Conservation (phyloP, 2,329 filamentous ascomycete genomes). For the Colletotrichum sp. region DNA sequence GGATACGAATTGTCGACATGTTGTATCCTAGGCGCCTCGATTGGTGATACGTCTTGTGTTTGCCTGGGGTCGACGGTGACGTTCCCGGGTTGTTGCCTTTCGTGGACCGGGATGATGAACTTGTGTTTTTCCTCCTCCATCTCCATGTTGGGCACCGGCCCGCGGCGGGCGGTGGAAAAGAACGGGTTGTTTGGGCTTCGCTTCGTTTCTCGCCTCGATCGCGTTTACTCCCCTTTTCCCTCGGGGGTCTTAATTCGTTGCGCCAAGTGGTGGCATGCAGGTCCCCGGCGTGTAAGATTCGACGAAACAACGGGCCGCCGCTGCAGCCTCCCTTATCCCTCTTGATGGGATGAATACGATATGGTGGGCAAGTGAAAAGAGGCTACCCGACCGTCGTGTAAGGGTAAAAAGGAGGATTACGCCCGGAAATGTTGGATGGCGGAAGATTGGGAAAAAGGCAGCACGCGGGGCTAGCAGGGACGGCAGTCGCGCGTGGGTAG, state of each 20-base stretch:
- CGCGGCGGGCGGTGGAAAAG: neutral
- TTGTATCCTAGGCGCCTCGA: conserved; percentile 6
- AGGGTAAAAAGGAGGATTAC: neutral
- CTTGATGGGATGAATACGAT: neutral
- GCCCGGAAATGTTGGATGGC: neutral
- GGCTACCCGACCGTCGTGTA: neutral
- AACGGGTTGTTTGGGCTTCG: neutral
- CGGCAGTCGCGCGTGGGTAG: conserved; percentile 9
- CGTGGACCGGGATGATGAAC: conserved; percentile 17
- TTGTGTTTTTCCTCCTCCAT: conserved; percentile 21
- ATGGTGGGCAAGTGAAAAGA: neutral
- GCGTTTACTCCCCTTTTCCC: neutral
- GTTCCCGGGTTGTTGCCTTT: conserved; percentile 2
- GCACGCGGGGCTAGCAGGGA: neutral
- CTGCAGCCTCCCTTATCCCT: neutral
- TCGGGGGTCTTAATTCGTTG: neutral
- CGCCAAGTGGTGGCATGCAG: conserved; percentile 1
- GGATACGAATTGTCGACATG: conserved; percentile 14
- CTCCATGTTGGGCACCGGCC: neutral
- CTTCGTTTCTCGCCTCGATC: neutral
- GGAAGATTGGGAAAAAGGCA: neutral
- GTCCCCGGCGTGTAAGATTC: neutral
- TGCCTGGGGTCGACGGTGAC: neutral
- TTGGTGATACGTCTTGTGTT: neutral
- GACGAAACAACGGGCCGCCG: neutral